Evolutionary conservation across 192 early-diverging fungal species (phyloP), one percentile per base, ranked within the genome.

Genomic region (Coemansia sp.): DNA sequence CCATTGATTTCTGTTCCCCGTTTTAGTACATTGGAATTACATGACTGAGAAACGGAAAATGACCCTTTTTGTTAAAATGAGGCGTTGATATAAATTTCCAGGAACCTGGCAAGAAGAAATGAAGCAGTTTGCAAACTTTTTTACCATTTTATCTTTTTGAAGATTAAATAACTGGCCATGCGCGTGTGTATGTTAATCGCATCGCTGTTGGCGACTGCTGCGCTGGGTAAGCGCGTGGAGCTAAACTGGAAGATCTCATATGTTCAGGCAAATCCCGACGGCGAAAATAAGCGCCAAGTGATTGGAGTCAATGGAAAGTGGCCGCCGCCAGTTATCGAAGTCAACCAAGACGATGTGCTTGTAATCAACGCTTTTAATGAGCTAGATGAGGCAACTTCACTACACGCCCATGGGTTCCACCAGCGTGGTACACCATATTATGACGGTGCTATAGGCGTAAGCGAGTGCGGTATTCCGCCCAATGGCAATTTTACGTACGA

Each of bases 371-470:
- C 81, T 29, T 47, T 70, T 60, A 88, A 90, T 63, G 69, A 60
- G 32, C 68, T 90, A 25, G 78, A 86, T 49, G 77, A 83, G 38
- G 80, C 85, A 21, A 89, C 91, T 15, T 76, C 85, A 6, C 67
- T 93, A 48, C 92, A 91, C 80, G 68, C 81, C 2, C 93, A 95
- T 70, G 93, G 93, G 12, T 64, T 94, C 37, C 91, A 88, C 80
- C 90, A 92, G 62, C 90, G 86, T 57, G 88, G 87, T 15, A 87
- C 87, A 25, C 79, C 72, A 66, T 88, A 84, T 70, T 82, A 85
- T 51, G 93, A 93, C 75, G 91, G 92, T 15, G 82, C 87, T 1
- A 62, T 72, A 4, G 83, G 85, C 39, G 79, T 84, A 41, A 90
- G 89, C 24, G 87, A 93, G 66, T 92, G 93, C 66, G 84, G 84